Evolutionary conservation across 768 basidiomycete species (phyloP), one percentile per base, ranked within the genome.

Genomic region (Galerina marginata): DNA sequence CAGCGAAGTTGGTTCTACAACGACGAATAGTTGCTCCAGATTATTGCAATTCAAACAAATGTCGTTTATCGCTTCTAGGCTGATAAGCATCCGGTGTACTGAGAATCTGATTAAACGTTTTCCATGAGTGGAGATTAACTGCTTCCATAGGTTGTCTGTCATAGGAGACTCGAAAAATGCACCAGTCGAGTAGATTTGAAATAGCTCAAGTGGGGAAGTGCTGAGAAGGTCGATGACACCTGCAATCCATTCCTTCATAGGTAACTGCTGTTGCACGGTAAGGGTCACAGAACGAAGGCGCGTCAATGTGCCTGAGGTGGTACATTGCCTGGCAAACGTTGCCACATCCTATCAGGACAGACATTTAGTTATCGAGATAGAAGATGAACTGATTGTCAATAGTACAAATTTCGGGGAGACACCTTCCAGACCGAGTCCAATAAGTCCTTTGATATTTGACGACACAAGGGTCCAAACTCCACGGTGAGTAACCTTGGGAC

Each of bases 11-110:
- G 79, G 80, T 43, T 84, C 78, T 11, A 85, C 71, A 0, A 85
- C 84, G 12, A 92, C 71, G 65, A 90, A 92, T 6, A 93, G 70
- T 62, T 91, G 81, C 62, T 88, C 81, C 9, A 93, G 77, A 6
- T 68, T 71, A 0, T 72, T 58, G 59, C 90, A 91, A 15, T 77
- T 71, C 9, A 65, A 59, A 64, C 90, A 92, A 9, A 93, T 81
- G 29, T 79, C 74, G 16, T 74, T 69, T 36, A 93, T 75, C 0
- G 81, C 77, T 10, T 73, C 71, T 20, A 86, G 68, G 63, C 77
- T 76, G 56, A 92, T 80, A 3, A 79, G 74, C 79, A 90, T 85
- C 26, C 88, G 79, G 65, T 91, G 84, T 2, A 91, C 79, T 11
- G 87, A 87, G 62, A 93, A 83, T 10, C 81, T 76, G 26, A 68